Evolutionary conservation across 73 alveolate genomes (phyloP).

Genomic region (Symbiodinium pilosum): DNA sequence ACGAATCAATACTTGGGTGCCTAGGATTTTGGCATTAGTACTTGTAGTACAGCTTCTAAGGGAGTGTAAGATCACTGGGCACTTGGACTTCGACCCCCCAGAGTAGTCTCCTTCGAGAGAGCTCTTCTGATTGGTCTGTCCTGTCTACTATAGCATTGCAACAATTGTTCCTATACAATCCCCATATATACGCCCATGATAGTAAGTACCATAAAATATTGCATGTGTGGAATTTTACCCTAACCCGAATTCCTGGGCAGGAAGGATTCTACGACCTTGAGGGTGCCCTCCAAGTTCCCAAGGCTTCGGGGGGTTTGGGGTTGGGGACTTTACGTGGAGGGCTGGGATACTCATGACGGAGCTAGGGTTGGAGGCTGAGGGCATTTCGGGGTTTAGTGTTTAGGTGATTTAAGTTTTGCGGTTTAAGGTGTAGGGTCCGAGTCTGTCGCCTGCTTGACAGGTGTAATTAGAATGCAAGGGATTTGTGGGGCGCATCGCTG

Average conservation of each 20-base stretch:
- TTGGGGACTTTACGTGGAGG: background rate
- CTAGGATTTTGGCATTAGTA: too few relatives aligned
- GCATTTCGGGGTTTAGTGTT: background rate
- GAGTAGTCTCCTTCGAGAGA: too few relatives aligned
- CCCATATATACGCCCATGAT: too few relatives aligned
- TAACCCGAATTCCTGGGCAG: background rate
- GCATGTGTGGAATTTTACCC: background rate
- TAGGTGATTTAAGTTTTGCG: background rate
- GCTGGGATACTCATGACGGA: background rate
- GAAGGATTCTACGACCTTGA: slow-evolving; percentile 47
- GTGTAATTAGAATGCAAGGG: background rate
- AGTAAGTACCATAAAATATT: too few relatives aligned
- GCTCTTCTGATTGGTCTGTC: too few relatives aligned
- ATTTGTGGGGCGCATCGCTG: too few relatives aligned
- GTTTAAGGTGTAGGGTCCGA: background rate
- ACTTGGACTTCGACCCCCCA: too few relatives aligned
- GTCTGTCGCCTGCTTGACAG: background rate
- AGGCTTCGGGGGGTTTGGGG: background rate
- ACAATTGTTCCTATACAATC: too few relatives aligned
- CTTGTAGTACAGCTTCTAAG: too few relatives aligned
- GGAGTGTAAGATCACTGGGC: too few relatives aligned
- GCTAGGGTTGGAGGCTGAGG: background rate
- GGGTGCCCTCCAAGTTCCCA: background rate
- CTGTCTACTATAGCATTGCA: too few relatives aligned
- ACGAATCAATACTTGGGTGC: too few relatives aligned